A percentile compares a stretch with the other conserved stretches of the same genome.
phyloP scores from a whole-genome alignment of 1,284 basidiomycete genomes.

The Apiotrichum gamsii region DNA sequence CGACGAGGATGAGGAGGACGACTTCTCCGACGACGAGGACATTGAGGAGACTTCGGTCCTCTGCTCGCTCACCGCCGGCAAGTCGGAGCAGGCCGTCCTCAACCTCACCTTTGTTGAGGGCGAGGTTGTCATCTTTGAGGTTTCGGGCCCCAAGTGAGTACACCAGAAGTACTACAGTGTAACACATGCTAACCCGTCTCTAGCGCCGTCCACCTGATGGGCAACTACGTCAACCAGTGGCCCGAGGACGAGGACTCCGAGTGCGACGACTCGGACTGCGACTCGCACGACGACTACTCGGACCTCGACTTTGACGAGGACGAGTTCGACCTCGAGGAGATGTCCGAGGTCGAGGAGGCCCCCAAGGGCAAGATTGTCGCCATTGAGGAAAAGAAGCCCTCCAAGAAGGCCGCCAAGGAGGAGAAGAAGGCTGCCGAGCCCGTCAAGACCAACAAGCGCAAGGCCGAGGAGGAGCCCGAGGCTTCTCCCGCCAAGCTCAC shows the following conservation, averaged over 20 bases:
- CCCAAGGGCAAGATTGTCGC: conserved; percentile 36
- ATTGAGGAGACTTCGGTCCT: conserved; percentile 50
- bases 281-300: conserved; percentile 52
- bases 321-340: conserved; percentile 52
- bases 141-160: conserved; percentile 71
- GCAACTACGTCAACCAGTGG: conserved; percentile 70
- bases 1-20: conserved; percentile 49
- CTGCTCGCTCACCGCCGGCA: conserved; percentile 51
- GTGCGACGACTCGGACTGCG: conserved; percentile 46
- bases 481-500: conserved; percentile 19
- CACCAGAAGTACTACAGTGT: too few relatives aligned
- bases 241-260: conserved; percentile 43
- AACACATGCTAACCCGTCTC: conserved; percentile 21
- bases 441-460: conserved; percentile 15
- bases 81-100: conserved; percentile 68
- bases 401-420: conserved; percentile 11
- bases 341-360: conserved; percentile 48
- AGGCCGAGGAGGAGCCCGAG: conserved; percentile 18
- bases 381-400: conserved; percentile 12
- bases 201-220: conserved; percentile 76
- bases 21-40: conserved; percentile 31
- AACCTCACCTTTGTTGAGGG: conserved; percentile 71
- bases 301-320: conserved; percentile 47
- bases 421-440: conserved; percentile 15
- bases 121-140: conserved; percentile 63